Percentiles rank a stretch among this genome's conserved stretches.
phyloP scores from a whole-genome alignment of 1,284 basidiomycete genomes.

The Calocybe gambosa region DNA sequence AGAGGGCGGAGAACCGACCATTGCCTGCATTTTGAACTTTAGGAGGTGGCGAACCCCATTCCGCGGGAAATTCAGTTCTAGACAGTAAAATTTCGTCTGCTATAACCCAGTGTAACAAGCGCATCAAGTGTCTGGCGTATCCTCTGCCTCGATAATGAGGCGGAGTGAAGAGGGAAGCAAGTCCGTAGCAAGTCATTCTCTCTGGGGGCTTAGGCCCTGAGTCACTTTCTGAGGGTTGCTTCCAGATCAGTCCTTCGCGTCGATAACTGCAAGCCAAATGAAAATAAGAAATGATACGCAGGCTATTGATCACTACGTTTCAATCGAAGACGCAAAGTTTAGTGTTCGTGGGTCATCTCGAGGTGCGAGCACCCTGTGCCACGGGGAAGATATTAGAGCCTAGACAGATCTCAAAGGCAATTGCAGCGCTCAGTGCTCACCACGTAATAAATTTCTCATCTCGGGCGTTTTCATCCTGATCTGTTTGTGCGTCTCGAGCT shows the following conservation, averaged over 20 bases:
- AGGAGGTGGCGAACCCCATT: slow-evolving; percentile 31
- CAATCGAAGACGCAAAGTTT: slow-evolving; percentile 17
- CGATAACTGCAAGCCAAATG: slow-evolving; percentile 22
- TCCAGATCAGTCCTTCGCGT: slow-evolving; percentile 23
- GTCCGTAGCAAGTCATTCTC: slow-evolving; percentile 33
- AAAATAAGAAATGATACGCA: neutral
- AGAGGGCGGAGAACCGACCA: slow-evolving; percentile 47
- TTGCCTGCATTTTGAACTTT: slow-evolving; percentile 23
- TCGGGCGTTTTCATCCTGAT: slow-evolving; percentile 25
- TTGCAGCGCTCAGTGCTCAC: neutral
- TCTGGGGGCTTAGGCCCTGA: slow-evolving; percentile 10
- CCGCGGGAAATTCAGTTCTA: slow-evolving; percentile 23
- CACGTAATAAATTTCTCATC: slow-evolving; percentile 32
- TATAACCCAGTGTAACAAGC: slow-evolving; percentile 44
- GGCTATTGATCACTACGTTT: slow-evolving; percentile 13
- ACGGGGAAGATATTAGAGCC: neutral
- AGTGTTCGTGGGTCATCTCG: slow-evolving; percentile 32
- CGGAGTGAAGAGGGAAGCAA: slow-evolving; percentile 48
- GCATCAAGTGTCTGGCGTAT: slow-evolving; percentile 49
- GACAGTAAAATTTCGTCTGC: slow-evolving; percentile 25
- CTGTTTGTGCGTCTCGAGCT: slow-evolving; percentile 25
- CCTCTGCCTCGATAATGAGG: slow-evolving; percentile 37
- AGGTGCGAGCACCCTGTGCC: slow-evolving; percentile 39
- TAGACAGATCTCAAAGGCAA: neutral
- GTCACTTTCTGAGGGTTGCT: slow-evolving; percentile 1